These are phyloP conservation scores for Aspergillus heteromorphus DNA, from an alignment of 495 filamentous ascomycete genomes.

Conservation along the genomic window DNA sequence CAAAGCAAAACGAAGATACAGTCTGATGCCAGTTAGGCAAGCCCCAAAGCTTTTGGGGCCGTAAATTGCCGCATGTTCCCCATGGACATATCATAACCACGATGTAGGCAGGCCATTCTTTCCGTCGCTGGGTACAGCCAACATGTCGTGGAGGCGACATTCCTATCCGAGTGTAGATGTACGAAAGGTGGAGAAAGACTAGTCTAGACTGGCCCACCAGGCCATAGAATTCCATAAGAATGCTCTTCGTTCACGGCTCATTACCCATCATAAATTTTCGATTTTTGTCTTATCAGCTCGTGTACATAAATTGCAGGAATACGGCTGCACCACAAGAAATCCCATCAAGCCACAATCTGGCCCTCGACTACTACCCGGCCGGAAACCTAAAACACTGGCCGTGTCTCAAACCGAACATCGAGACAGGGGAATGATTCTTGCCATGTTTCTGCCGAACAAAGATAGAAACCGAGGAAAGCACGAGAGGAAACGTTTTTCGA, in stretches of 20 bases:
- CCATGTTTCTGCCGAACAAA: background rate
- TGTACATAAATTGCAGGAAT: constrained; percentile 16
- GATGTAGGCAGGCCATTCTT: background rate
- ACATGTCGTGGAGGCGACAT: too few species aligned
- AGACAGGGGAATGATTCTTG: background rate
- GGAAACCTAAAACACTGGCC: background rate
- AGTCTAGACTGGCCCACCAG: background rate
- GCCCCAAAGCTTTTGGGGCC: too few species aligned
- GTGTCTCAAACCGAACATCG: background rate
- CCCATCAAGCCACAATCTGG: constrained; percentile 2
- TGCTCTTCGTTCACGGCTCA: constrained; percentile 14
- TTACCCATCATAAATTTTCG: constrained; percentile 24
- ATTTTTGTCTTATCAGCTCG: constrained; percentile 20
- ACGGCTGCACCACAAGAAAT: constrained; percentile 10
- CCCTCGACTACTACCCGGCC: background rate
- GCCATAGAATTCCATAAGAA: background rate
- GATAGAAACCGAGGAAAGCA: background rate
- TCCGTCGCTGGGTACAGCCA: too few species aligned
- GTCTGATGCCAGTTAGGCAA: too few species aligned
- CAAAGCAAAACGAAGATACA: too few species aligned
- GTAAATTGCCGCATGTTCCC: too few species aligned
- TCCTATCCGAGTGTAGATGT: background rate
- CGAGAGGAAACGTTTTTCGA: background rate
- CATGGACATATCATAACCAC: too few species aligned
- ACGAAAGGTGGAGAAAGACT: background rate